phyloP scores from a whole-genome alignment of 2,329 filamentous ascomycete genomes.

The Aschersonia sp. region DNA sequence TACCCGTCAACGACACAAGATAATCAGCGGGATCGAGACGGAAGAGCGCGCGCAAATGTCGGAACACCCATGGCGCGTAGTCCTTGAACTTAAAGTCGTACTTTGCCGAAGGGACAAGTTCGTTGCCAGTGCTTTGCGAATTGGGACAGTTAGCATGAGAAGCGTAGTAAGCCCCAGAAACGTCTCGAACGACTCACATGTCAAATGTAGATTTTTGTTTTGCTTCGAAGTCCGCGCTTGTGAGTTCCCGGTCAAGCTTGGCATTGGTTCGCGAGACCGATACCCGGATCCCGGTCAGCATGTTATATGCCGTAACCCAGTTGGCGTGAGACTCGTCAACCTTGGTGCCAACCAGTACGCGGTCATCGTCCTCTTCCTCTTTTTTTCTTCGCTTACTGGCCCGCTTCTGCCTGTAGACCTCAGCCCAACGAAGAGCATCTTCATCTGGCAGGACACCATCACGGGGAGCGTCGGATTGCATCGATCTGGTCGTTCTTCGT shows the following conservation, averaged over 20 bases:
- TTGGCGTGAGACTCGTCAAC: slow-evolving; percentile 96
- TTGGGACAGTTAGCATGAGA: neutral
- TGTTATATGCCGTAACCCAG: slow-evolving; percentile 97
- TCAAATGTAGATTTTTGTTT: slow-evolving; percentile 99
- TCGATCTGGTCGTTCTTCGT: slow-evolving; percentile 67
- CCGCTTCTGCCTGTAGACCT: slow-evolving; percentile 81
- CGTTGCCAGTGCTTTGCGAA: slow-evolving; percentile 65
- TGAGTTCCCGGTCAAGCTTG: slow-evolving; percentile 83
- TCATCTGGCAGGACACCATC: slow-evolving; percentile 82
- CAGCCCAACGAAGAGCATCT: slow-evolving; percentile 82
- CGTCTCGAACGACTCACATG: slow-evolving; percentile 47
- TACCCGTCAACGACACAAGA: slow-evolving; percentile 92
- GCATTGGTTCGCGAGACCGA: slow-evolving; percentile 93
- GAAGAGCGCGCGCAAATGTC: slow-evolving; percentile 76
- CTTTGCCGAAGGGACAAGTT: slow-evolving; percentile 92
- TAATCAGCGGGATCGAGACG: slow-evolving; percentile 93
- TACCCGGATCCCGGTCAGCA: slow-evolving; percentile 97
- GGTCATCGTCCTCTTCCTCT: slow-evolving; percentile 83
- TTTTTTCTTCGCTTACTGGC: slow-evolving; percentile 73
- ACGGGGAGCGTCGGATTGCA: slow-evolving; percentile 69
- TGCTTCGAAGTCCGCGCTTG: slow-evolving; percentile 80
- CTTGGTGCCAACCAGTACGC: slow-evolving; percentile 90
- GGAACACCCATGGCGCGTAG: slow-evolving; percentile 99
- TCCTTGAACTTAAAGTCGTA: slow-evolving; percentile 99
- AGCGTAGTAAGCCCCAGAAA: neutral